Evolutionary conservation across 2,329 filamentous ascomycete species (phyloP).

Genomic region (Colletotrichum nymphaeae): DNA sequence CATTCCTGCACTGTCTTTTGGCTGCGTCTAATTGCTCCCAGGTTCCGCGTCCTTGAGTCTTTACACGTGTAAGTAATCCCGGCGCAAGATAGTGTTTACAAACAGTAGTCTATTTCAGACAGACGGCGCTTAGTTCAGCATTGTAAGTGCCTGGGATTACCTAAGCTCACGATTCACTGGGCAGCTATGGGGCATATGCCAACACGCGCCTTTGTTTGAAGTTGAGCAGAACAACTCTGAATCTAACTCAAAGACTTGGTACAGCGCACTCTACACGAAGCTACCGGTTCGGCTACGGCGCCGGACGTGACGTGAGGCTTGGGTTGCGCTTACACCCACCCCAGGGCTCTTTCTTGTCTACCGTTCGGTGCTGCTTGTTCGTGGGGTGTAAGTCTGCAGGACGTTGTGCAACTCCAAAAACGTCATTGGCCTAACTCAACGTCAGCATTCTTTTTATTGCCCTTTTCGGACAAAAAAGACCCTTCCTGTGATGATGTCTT

Average conservation of each 20-base stretch:
- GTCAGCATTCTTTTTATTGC: neutral
- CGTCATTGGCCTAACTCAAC: neutral
- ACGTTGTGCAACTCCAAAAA: neutral
- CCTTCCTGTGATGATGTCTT: neutral
- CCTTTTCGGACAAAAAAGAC: neutral
- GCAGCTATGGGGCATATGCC: neutral
- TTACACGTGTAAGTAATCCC: neutral
- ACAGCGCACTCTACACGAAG: neutral
- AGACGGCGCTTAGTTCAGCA: neutral
- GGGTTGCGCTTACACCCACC: neutral
- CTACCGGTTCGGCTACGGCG: neutral
- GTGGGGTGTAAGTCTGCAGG: neutral
- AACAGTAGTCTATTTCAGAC: neutral
- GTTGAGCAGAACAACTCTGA: neutral
- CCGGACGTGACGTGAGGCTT: neutral
- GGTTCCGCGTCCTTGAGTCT: neutral
- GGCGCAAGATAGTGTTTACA: neutral
- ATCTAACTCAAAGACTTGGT: neutral
- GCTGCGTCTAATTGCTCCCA: neutral
- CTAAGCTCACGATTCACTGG: neutral
- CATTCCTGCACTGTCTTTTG: slow-evolving; percentile 29
- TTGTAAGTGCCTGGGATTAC: neutral
- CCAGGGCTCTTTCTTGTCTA: neutral
- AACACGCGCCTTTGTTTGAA: neutral
- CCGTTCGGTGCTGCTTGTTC: neutral